Percentiles rank a stretch among this genome's conserved stretches.
These are phyloP conservation scores for Groenewaldozyma sp. DNA, from an alignment of 1,139 yeast genomes.

Conservation along the genomic window DNA sequence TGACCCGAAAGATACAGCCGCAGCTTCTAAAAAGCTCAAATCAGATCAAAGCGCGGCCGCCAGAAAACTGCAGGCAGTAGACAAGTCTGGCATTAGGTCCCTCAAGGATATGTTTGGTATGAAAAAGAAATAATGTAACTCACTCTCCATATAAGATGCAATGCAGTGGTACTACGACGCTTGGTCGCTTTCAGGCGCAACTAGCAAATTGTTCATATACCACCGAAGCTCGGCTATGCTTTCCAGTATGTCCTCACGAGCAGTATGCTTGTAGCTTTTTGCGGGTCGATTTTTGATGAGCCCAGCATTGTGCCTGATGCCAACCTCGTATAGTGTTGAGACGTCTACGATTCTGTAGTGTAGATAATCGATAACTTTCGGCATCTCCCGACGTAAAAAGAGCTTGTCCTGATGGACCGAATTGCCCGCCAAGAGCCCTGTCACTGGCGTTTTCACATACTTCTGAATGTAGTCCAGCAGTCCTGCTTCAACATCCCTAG, in stretches of 20 bases:
- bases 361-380: slow-evolving; percentile 49
- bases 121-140: slow-evolving; percentile 12
- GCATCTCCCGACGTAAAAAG: slow-evolving; percentile 79
- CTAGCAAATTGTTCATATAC: slow-evolving; percentile 55
- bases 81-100: slow-evolving; percentile 16
- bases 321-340: slow-evolving; percentile 70
- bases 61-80: slow-evolving; percentile 10
- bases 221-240: slow-evolving; percentile 77
- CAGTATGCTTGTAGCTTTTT: slow-evolving; percentile 70
- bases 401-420: slow-evolving; percentile 86
- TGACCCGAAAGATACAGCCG: slow-evolving; percentile 3
- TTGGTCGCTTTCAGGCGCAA: slow-evolving; percentile 10
- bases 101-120: slow-evolving; percentile 19
- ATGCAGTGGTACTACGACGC: too few species aligned
- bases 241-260: slow-evolving; percentile 77
- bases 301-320: slow-evolving; percentile 63
- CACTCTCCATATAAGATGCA: too few species aligned
- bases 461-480: slow-evolving; percentile 51
- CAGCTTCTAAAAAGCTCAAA: slow-evolving; percentile 1
- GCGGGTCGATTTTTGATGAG: slow-evolving; percentile 50
- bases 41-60: slow-evolving; percentile 2
- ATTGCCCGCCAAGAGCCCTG: slow-evolving; percentile 80
- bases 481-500: slow-evolving; percentile 53
- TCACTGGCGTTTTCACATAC: slow-evolving; percentile 42
- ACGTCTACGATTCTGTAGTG: slow-evolving; percentile 88